Percentiles rank a stretch among this genome's conserved stretches.
Conservation (phyloP, 2,329 filamentous ascomycete species). For the Phialophora expanda region DNA sequence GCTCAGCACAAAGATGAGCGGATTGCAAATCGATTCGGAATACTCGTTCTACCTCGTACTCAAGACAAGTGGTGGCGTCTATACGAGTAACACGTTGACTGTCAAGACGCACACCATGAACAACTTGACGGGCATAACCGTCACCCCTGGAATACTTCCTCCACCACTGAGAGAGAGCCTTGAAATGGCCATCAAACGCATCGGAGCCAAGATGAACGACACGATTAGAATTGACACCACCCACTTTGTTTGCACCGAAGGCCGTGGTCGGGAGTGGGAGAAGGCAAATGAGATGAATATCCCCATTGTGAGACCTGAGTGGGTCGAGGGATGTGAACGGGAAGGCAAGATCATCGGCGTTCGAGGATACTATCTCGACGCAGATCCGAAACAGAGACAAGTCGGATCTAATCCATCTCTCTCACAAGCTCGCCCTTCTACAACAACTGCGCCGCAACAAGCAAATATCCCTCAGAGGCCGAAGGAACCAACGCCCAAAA, state of each 20-base stretch:
- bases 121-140: conserved; percentile 90
- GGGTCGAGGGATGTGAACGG: conserved; percentile 94
- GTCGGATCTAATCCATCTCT: conserved; percentile 44
- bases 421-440: conserved; percentile 18
- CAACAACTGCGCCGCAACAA: conserved; percentile 41
- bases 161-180: conserved; percentile 73
- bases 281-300: conserved; percentile 98
- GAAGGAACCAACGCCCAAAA: conserved; percentile 37
- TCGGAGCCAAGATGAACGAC: conserved; percentile 90
- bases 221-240: conserved; percentile 94
- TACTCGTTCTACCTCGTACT: conserved; percentile 94
- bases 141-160: conserved; percentile 87
- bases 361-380: conserved; percentile 93
- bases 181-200: conserved; percentile 76
- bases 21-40: conserved; percentile 93
- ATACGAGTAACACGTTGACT: conserved; percentile 77
- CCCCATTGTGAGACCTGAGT: conserved; percentile 93
- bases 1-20: conserved; percentile 94
- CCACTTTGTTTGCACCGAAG: conserved; percentile 96
- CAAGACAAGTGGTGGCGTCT: conserved; percentile 87
- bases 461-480: conserved; percentile 32
- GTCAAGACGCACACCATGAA: conserved; percentile 99
- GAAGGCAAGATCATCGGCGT: conserved; percentile 92
- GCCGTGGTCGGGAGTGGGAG: conserved; percentile 87
- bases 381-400: conserved; percentile 68